These are phyloP conservation scores for Cutaneotrichosporon curvatum DNA, from an alignment of 1,284 basidiomycete genomes.

Conservation along the genomic window DNA sequence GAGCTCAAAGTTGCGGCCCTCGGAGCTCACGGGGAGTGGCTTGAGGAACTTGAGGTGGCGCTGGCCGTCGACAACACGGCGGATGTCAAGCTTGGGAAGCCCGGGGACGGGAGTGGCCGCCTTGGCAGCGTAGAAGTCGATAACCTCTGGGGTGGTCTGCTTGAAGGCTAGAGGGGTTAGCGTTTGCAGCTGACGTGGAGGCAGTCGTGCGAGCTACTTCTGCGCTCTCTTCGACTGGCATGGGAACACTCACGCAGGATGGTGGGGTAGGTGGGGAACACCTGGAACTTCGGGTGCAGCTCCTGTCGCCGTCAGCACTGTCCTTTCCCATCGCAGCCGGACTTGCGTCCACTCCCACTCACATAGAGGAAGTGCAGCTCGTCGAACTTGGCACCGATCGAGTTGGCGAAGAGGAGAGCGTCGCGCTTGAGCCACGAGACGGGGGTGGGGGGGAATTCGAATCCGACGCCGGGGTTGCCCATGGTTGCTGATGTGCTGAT, in stretches of 20 bases:
- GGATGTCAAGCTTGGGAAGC: constrained; percentile 13
- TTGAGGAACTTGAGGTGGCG: constrained; percentile 16
- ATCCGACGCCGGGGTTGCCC: constrained; percentile 12
- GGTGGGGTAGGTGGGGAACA: constrained; percentile 17
- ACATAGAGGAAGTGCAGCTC: constrained; percentile 20
- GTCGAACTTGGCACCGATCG: constrained; percentile 16
- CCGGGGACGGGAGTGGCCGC: constrained; percentile 8
- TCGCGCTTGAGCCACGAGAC: constrained; percentile 17
- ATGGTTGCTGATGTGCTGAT: not conserved
- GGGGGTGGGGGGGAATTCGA: constrained; percentile 11
- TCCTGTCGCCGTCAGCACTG: constrained; percentile 4
- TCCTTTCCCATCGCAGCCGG: too few species aligned
- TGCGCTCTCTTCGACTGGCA: too few species aligned
- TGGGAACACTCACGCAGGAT: constrained; percentile 16
- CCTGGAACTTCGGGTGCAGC: constrained; percentile 16
- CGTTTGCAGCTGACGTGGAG: not conserved
- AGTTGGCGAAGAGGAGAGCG: constrained; percentile 18
- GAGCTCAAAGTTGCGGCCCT: constrained; percentile 14
- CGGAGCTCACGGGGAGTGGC: constrained; percentile 12
- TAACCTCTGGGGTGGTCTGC: constrained; percentile 11
- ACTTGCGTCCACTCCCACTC: not conserved
- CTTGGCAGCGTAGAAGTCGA: constrained; percentile 17
- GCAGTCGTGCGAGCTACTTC: too few species aligned
- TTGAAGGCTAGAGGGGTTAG: constrained; percentile 11
- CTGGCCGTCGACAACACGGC: constrained; percentile 17